Conservation (phyloP, 192 early-diverging fungal genomes). For the Coemansia sp. region DNA sequence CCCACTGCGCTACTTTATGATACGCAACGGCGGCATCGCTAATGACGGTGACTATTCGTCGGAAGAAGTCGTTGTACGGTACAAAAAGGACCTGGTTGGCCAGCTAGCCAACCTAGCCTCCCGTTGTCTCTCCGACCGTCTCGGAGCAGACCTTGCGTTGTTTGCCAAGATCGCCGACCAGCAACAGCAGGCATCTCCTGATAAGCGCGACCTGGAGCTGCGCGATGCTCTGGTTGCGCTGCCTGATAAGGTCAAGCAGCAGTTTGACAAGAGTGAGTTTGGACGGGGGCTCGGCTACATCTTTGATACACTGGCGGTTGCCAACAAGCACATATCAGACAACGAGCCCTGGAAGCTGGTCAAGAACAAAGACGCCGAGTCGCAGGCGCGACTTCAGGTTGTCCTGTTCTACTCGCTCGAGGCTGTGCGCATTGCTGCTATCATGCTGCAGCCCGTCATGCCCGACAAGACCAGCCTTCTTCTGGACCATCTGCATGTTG, state of each 20-base stretch:
- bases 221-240: conserved; percentile 12
- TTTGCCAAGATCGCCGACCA: conserved; percentile 26
- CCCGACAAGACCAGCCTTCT: conserved; percentile 70
- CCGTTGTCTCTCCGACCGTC: conserved; percentile 60
- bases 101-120: conserved; percentile 83
- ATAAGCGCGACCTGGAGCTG: conserved; percentile 12
- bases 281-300: conserved; percentile 60
- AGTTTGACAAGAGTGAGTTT: conserved; percentile 63
- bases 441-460: conserved; percentile 85
- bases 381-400: conserved; percentile 55
- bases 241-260: conserved; percentile 26
- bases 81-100: conserved; percentile 76
- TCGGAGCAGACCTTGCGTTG: conserved; percentile 23
- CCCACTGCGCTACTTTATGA: conserved; percentile 83
- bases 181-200: not conserved
- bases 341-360: conserved; percentile 81
- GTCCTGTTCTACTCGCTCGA: conserved; percentile 77
- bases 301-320: conserved; percentile 64
- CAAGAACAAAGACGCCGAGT: conserved; percentile 45
- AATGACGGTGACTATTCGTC: conserved; percentile 83
- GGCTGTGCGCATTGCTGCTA: conserved; percentile 66
- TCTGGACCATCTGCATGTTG: conserved; percentile 66
- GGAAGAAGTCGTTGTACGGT: conserved; percentile 63
- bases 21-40: conserved; percentile 85
- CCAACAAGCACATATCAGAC: conserved; percentile 72